Percentiles rank a stretch among this genome's conserved stretches.
Conservation (phyloP, 257 asterid species). For the Handroanthus guayacan region DNA sequence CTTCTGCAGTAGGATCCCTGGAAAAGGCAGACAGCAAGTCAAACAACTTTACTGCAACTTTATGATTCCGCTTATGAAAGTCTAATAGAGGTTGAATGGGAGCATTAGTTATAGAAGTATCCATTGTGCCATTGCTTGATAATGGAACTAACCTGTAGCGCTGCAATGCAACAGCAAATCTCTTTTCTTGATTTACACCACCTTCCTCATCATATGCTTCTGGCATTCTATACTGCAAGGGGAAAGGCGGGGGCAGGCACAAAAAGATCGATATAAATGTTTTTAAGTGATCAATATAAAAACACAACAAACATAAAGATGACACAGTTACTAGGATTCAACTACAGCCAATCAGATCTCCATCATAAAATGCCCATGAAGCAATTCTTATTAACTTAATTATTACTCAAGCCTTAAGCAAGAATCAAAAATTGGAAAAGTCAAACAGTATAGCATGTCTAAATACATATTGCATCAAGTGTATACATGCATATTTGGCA, state of each 20-base stretch:
- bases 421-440: constrained; percentile 24
- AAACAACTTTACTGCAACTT: constrained; percentile 26
- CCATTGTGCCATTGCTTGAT: constrained; percentile 15
- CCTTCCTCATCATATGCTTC: constrained; percentile 65
- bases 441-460: not conserved
- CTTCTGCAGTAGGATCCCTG: constrained; percentile 82
- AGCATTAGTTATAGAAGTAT: constrained; percentile 21
- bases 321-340: constrained; percentile 14
- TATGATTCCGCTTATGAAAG: not conserved
- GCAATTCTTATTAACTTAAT: constrained; percentile 16
- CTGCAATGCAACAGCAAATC: constrained; percentile 59
- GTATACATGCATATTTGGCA: constrained; percentile 17
- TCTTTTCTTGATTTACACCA: constrained; percentile 55
- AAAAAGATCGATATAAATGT: constrained; percentile 19
- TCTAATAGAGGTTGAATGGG: constrained; percentile 18
- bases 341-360: constrained; percentile 24
- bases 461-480: constrained; percentile 10
- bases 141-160: constrained; percentile 48
- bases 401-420: constrained; percentile 16
- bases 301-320: constrained; percentile 17
- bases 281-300: not conserved
- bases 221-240: constrained; percentile 83
- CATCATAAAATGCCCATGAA: constrained; percentile 14
- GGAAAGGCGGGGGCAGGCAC: constrained; percentile 24
- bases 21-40: constrained; percentile 31